A percentile compares a stretch with the other conserved stretches of the same genome.
Conservation (phyloP, 1,284 basidiomycete genomes). For the Phylloporus sp. region DNA sequence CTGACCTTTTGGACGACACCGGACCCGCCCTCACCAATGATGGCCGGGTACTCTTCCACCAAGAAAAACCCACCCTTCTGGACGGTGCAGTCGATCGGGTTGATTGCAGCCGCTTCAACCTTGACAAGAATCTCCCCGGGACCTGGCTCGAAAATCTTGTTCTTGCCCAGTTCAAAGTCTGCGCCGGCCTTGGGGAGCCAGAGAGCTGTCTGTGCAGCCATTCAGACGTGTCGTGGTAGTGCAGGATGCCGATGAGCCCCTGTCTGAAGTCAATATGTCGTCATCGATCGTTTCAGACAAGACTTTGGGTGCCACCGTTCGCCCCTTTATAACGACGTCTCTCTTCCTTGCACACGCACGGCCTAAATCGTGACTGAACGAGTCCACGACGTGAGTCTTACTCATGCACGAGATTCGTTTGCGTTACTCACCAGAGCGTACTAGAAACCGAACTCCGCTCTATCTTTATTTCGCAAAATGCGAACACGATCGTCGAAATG, state of each 20-base stretch:
- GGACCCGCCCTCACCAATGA: slow-evolving; percentile 7
- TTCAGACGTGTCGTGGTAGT: not conserved
- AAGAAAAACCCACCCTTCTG: not conserved
- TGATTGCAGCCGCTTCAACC: slow-evolving; percentile 5
- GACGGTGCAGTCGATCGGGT: slow-evolving; percentile 5
- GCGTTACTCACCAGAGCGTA: not conserved
- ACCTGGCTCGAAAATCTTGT: slow-evolving; percentile 23
- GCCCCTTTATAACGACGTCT: too few species aligned
- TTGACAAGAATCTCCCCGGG: slow-evolving; percentile 30
- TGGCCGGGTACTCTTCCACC: slow-evolving; percentile 6
- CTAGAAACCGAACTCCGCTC: not conserved
- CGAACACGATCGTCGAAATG: not conserved
- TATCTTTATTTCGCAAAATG: not conserved
- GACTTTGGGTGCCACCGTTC: too few species aligned
- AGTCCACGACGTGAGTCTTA: too few species aligned
- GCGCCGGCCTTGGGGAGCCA: slow-evolving; percentile 25
- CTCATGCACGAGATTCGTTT: not conserved
- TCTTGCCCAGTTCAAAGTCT: slow-evolving; percentile 17
- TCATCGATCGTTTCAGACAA: too few species aligned
- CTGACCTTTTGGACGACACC: slow-evolving; percentile 14
- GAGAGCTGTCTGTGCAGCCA: slow-evolving; percentile 28
- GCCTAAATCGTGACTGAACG: too few species aligned
- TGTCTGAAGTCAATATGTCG: not conserved
- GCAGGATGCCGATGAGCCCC: not conserved
- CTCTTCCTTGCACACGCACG: too few species aligned